These are phyloP conservation scores for Ceratobasidium sp. DNA, from an alignment of 1,284 basidiomycete species.

Conservation along the genomic window DNA sequence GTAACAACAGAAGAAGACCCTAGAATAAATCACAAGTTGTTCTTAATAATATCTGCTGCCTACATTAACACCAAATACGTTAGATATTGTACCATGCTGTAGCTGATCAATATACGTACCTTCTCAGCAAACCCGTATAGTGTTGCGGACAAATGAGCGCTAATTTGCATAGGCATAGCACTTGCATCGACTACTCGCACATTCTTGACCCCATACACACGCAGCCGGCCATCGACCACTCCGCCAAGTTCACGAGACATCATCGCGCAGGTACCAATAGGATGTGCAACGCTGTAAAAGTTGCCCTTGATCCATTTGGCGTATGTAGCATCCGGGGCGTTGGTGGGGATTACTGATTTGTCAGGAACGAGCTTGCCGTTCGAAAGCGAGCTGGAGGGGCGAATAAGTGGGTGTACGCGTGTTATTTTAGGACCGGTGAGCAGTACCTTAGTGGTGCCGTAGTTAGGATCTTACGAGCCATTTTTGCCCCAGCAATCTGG, in stretches of 20 bases:
- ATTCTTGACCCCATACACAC: slow-evolving; percentile 54
- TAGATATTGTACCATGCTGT: not conserved
- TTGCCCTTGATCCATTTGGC: slow-evolving; percentile 62
- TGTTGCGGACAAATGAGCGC: slow-evolving; percentile 48
- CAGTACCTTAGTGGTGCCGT: slow-evolving; percentile 57
- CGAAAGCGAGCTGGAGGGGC: slow-evolving; percentile 20
- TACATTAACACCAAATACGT: not conserved
- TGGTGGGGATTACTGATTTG: slow-evolving; percentile 59
- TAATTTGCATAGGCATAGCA: slow-evolving; percentile 49
- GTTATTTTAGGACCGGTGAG: not conserved
- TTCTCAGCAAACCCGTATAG: slow-evolving; percentile 50
- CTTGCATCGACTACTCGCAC: slow-evolving; percentile 53
- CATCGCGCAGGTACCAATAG: slow-evolving; percentile 45
- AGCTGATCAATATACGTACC: slow-evolving; percentile 3
- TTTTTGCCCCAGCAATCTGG: slow-evolving; percentile 65
- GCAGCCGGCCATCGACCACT: slow-evolving; percentile 55
- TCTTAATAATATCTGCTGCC: slow-evolving; percentile 38
- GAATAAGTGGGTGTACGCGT: slow-evolving; percentile 4
- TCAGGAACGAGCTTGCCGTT: slow-evolving; percentile 63
- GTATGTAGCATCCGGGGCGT: slow-evolving; percentile 64
- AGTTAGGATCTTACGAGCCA: slow-evolving; percentile 64
- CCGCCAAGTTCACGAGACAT: slow-evolving; percentile 45
- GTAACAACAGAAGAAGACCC: not conserved
- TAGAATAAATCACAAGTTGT: slow-evolving; percentile 6
- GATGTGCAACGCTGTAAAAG: slow-evolving; percentile 54